Base-by-base conservation (phyloP, 371 early-diverging fungal genomes). In the Mortierella sp. region DNA sequence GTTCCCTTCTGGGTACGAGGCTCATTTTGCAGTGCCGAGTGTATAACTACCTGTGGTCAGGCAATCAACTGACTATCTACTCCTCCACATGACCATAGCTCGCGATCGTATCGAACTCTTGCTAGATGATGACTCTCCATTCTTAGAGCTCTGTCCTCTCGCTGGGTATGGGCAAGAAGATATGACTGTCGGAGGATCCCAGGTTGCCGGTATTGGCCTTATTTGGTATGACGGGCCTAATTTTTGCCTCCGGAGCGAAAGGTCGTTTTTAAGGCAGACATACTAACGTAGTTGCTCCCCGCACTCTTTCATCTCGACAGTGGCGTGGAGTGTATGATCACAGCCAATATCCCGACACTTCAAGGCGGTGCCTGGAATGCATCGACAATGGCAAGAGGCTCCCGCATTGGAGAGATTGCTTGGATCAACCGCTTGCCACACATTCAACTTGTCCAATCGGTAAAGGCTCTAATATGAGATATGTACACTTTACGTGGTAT, bases 111-210 rank as follows among this genome's bases (percentile, higher is more conserved):
- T 92, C 13, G 87, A 90, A n/a, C 69, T 91, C 7, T 47, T 91
- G 3, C 79, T 92, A 9, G 92, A 92, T 64, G 87, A 87, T 54
- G 91, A 90, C 58, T 87, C 89, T 3, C 92, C 92, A n/a, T 91
- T 90, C 61, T 76, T 92, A 43, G 92, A 92, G 65, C 74, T 92
- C 46, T 85, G 89, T 48, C 84, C 89, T 7, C 76, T 92, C 19
- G 91, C 91, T 31, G 92, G 92, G 14, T 88, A 83, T 53, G 89
- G 72, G 13, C 90, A 90, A 72, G 89, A 91, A 18, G 90, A 86
- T 47, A 88, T 89, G 88, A 90, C 91, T 4, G 52, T 87, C 5
- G 91, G 92, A 45, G 92, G 90, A 2, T 91, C 92, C 2, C 72
- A 87, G 31, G 89, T 92, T 13, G 81, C 82, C 16, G 92, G 90